Percentiles rank a stretch among this genome's conserved stretches.
Evolutionary conservation across 306 rosid species (phyloP).

Genomic region (Citrullus colocynthis): DNA sequence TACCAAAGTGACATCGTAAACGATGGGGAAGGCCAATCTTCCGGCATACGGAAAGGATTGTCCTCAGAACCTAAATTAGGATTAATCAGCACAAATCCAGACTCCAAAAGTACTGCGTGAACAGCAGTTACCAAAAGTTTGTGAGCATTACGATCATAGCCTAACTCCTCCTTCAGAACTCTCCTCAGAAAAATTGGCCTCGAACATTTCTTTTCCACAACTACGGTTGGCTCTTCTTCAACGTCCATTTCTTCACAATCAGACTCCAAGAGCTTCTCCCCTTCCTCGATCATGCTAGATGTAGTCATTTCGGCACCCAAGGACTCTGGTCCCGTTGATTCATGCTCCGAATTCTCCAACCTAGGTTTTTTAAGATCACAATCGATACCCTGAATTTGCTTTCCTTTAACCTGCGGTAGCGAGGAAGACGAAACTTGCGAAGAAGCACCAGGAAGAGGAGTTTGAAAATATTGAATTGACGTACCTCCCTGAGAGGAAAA

Average conservation of each 20-base stretch:
- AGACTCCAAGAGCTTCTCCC: background rate
- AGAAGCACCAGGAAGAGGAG: background rate
- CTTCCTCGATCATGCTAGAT: background rate
- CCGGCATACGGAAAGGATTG: conserved; percentile 18
- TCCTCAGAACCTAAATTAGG: conserved; percentile 19
- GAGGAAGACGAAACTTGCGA: background rate
- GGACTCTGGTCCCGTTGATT: background rate
- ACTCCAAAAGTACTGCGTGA: conserved; percentile 59
- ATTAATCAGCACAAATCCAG: conserved; percentile 47
- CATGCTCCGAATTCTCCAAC: background rate
- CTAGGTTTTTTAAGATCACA: background rate
- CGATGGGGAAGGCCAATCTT: conserved; percentile 24
- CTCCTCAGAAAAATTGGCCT: conserved; percentile 38
- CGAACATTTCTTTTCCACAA: conserved; percentile 13
- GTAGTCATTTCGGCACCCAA: background rate
- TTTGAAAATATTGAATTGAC: conserved; percentile 1
- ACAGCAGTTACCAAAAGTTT: conserved; percentile 36
- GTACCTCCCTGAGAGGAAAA: background rate
- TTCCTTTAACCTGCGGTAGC: background rate
- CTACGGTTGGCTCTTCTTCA: conserved; percentile 25
- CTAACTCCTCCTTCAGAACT: conserved; percentile 30
- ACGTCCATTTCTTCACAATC: conserved; percentile 3
- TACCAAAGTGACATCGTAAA: conserved; percentile 38
- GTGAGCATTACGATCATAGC: conserved; percentile 24
- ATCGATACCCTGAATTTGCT: background rate